Conservation (phyloP, 768 basidiomycete genomes). For the Termitomyces bulborhizus region DNA sequence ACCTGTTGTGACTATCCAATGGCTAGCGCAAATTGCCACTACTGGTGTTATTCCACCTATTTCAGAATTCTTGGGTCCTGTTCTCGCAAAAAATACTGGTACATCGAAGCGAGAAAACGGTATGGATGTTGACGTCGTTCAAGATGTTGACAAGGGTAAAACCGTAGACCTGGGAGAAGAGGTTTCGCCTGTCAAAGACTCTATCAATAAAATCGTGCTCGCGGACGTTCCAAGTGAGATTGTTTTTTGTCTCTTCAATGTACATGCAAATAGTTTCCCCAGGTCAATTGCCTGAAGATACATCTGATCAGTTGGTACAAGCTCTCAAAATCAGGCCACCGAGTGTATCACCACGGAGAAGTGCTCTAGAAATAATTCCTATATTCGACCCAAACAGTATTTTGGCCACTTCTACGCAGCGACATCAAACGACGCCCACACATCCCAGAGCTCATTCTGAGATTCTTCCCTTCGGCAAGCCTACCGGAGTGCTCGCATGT, state of each 20-base stretch:
- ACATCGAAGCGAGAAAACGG: not conserved
- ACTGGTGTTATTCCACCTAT: constrained; percentile 41
- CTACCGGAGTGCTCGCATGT: constrained; percentile 7
- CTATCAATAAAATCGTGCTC: constrained; percentile 1
- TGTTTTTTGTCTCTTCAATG: not conserved
- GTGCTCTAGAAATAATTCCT: constrained; percentile 4
- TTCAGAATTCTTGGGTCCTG: constrained; percentile 25
- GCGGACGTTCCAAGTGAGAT: constrained; percentile 1
- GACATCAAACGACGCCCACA: constrained; percentile 6
- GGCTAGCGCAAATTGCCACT: constrained; percentile 57
- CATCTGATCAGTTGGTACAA: not conserved
- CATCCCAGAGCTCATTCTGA: constrained; percentile 2
- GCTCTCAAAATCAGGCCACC: not conserved
- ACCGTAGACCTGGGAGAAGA: constrained; percentile 20
- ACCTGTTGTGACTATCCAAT: constrained; percentile 63
- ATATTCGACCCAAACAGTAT: constrained; percentile 1
- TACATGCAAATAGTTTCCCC: not conserved
- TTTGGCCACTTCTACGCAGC: constrained; percentile 8
- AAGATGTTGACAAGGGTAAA: constrained; percentile 16
- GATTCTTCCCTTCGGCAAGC: constrained; percentile 9
- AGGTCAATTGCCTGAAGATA: not conserved
- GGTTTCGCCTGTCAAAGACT: constrained; percentile 20
- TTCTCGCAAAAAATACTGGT: not conserved
- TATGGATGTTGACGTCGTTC: constrained; percentile 7
- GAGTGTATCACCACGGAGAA: constrained; percentile 5